Evolutionary conservation across 2,329 filamentous ascomycete genomes (phyloP), one percentile per base, ranked within the genome.

Genomic region (Zopfia rhizophila): DNA sequence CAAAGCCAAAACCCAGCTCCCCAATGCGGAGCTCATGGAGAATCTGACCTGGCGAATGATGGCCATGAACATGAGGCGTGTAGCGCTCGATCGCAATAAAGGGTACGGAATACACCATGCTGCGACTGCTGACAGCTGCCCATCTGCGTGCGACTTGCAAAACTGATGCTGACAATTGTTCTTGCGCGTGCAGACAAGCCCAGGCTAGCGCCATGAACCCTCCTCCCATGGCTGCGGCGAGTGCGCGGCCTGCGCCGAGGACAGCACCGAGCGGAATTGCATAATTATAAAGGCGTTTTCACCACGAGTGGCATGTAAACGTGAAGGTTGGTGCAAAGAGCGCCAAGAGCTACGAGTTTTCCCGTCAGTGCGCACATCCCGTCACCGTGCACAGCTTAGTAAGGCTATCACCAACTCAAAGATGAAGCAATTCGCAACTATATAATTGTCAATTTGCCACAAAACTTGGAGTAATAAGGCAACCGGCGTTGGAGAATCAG

Each of bases 11-110:
- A 86, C 89, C 63, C 86, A 87, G 72, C 80, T 97, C 54, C 94
- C 94, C 46, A 94, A 96, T 77, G 89, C 92, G 73, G 89, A 96
- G 80, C 92, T 94, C 72, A 93, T 97, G 89, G 92, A 96, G 78
- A 99, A 99, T 69, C 69, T 97, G 69, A 94, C 92, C 27, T 97
- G 94, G 94, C 88, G 94, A 69, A 96, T 97, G 92, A 97, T 97
- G 93, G 88, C 92, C 55, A 87, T 94, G 80, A 90, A 85, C 70
- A 78, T 96, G 75, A 79, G 79, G 66, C 69, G 72, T 33, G 72
- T 74, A 61, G 73, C 77, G 60, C 66, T 73, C 45, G 73, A 77
- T 60, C 70, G 72, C 61, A 68, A 67, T n/a, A n/a, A 57, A 55
- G 44, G 52, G 57, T 55, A 24, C 35, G 53, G n/a, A n/a, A n/a